phyloP scores from a whole-genome alignment of 768 basidiomycete species.

The Sarcomyxa edulis region DNA sequence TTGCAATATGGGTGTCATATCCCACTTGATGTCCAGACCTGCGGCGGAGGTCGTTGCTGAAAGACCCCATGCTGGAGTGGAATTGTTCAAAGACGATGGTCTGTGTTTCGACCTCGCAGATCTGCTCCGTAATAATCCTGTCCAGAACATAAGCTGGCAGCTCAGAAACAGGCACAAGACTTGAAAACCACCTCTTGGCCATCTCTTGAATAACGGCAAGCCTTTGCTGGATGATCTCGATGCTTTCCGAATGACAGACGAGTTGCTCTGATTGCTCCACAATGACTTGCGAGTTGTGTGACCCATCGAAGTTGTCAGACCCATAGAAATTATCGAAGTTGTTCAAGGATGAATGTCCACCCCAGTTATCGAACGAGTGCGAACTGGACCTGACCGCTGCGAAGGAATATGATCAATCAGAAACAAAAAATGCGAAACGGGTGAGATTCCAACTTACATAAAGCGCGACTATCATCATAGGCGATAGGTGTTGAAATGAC shows the following conservation, averaged over 20 bases:
- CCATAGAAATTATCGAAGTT: slow-evolving; percentile 35
- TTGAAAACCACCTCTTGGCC: slow-evolving; percentile 27
- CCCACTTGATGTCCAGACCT: slow-evolving; percentile 23
- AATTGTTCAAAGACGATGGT: slow-evolving; percentile 30
- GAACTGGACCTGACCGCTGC: slow-evolving; percentile 12
- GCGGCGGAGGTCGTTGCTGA: slow-evolving; percentile 25
- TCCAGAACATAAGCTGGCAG: neutral
- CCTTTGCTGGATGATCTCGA: slow-evolving; percentile 27
- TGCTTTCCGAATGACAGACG: slow-evolving; percentile 22
- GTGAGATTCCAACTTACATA: slow-evolving; percentile 15
- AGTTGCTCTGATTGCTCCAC: slow-evolving; percentile 18
- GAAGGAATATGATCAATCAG: neutral
- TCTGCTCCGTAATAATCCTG: slow-evolving; percentile 24
- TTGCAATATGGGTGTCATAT: slow-evolving; percentile 25
- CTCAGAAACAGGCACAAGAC: neutral
- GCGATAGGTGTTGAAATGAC: slow-evolving; percentile 26
- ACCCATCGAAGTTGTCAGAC: slow-evolving; percentile 27
- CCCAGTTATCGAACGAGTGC: slow-evolving; percentile 28
- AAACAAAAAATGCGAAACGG: neutral
- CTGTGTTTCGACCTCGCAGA: slow-evolving; percentile 33
- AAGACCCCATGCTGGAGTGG: slow-evolving; percentile 20
- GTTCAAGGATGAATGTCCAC: slow-evolving; percentile 22
- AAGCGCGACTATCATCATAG: slow-evolving; percentile 16
- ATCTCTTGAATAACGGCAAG: slow-evolving; percentile 29
- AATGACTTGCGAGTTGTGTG: slow-evolving; percentile 17